Percentiles rank a stretch among this genome's conserved stretches.
Evolutionary conservation across 805 yeast genomes (phyloP).

Genomic region (Candida maris): DNA sequence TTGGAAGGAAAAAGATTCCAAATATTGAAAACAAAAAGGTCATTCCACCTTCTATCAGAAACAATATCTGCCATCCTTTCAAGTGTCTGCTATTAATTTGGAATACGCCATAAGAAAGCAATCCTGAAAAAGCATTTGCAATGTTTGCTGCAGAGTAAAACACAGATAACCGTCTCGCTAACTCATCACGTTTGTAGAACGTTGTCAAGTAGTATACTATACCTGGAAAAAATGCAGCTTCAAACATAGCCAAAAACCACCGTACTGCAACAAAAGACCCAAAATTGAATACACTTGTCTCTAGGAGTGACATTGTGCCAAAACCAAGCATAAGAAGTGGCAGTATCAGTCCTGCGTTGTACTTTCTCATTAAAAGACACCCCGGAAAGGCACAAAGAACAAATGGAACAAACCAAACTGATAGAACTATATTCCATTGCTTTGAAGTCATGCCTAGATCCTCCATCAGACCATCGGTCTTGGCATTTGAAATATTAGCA

Average conservation of each 20-base stretch:
- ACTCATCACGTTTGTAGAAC: conserved; percentile 36
- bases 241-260: conserved; percentile 37
- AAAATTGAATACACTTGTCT: conserved; percentile 39
- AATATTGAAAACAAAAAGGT: conserved; percentile 35
- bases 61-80: conserved; percentile 47
- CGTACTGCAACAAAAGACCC: conserved; percentile 34
- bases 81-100: conserved; percentile 36
- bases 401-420: conserved; percentile 44
- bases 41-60: conserved; percentile 42
- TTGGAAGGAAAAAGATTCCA: conserved; percentile 36
- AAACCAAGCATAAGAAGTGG: conserved; percentile 44
- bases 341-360: conserved; percentile 41
- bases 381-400: conserved; percentile 44
- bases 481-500: conserved; percentile 48
- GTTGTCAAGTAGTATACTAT: conserved; percentile 36
- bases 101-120: conserved; percentile 34
- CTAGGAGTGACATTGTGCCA: conserved; percentile 39
- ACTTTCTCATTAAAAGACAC: conserved; percentile 38
- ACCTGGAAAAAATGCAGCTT: conserved; percentile 38
- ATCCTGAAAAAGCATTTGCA: conserved; percentile 37
- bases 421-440: conserved; percentile 43
- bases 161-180: conserved; percentile 35
- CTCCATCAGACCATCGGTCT: conserved; percentile 41
- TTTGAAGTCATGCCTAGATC: conserved; percentile 40
- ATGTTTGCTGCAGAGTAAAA: conserved; percentile 35